A percentile compares a stretch with the other conserved stretches of the same genome.
Evolutionary conservation across 1,284 basidiomycete species (phyloP).

Genomic region (Takashimella tepidaria): DNA sequence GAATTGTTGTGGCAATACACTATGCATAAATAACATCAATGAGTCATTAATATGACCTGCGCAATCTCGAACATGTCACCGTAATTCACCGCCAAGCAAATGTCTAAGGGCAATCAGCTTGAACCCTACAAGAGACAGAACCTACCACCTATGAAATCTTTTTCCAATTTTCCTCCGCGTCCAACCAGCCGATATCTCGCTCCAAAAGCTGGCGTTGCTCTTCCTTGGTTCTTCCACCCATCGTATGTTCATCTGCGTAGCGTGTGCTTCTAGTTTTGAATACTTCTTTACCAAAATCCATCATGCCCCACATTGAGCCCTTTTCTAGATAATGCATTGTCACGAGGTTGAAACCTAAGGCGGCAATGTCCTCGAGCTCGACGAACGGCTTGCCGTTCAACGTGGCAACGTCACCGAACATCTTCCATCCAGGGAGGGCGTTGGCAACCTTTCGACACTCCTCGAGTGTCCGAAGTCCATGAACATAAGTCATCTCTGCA

Average conservation of each 20-base stretch:
- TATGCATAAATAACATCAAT: neutral
- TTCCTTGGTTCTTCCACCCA: slow-evolving; percentile 5
- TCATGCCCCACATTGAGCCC: slow-evolving; percentile 12
- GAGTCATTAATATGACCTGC: too few relatives aligned
- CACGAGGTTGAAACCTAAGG: slow-evolving; percentile 10
- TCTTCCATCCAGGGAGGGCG: slow-evolving; percentile 11
- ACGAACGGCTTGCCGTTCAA: slow-evolving; percentile 11
- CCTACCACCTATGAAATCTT: slow-evolving; percentile 3
- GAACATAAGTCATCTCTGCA: slow-evolving; percentile 11
- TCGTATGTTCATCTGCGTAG: slow-evolving; percentile 7
- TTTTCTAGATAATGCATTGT: slow-evolving; percentile 12
- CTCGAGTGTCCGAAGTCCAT: slow-evolving; percentile 10
- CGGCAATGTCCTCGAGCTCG: slow-evolving; percentile 11
- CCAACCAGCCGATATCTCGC: slow-evolving; percentile 5
- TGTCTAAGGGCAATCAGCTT: neutral
- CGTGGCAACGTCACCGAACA: slow-evolving; percentile 10
- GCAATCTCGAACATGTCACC: too few relatives aligned
- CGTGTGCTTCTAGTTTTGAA: slow-evolving; percentile 8
- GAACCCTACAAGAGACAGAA: neutral
- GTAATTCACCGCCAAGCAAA: too few relatives aligned
- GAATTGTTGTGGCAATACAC: too few relatives aligned
- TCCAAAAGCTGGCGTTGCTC: slow-evolving; percentile 5
- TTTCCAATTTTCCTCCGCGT: slow-evolving; percentile 6
- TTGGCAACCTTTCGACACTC: slow-evolving; percentile 10
- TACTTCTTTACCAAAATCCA: slow-evolving; percentile 10